Percentiles rank a stretch among this genome's conserved stretches.
These are phyloP conservation scores for Selaginella moellendorffii DNA, from an alignment of 75 land plant species.

Conservation along the genomic window DNA sequence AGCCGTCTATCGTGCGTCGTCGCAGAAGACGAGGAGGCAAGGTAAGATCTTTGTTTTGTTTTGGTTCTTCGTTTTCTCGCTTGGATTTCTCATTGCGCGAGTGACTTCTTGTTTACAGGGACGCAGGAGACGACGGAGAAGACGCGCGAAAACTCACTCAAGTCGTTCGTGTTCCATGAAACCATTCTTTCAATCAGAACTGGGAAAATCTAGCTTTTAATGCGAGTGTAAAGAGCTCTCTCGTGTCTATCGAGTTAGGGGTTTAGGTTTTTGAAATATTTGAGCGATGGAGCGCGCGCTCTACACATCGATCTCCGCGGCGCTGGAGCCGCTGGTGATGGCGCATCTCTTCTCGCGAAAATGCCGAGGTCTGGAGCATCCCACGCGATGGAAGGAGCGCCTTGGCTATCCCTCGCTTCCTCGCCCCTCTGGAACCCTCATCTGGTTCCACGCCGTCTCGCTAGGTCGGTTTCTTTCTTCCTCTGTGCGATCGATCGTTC, in stretches of 20 bases:
- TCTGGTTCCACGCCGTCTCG: conserved; percentile 99
- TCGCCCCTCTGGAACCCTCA: conserved; percentile 61
- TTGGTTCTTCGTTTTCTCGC: background rate
- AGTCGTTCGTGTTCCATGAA: background rate
- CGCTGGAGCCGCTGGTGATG: conserved; percentile 36
- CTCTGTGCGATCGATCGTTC: too few species aligned
- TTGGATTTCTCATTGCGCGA: background rate
- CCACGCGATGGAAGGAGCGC: conserved; percentile 55
- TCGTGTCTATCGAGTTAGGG: background rate
- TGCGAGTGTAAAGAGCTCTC: too few species aligned
- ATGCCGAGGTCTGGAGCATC: conserved; percentile 59
- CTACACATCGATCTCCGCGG: conserved; percentile 45
- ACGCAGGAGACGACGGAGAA: background rate
- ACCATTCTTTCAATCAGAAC: background rate
- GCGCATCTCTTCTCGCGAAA: conserved; percentile 35
- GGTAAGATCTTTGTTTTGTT: too few species aligned
- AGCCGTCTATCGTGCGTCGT: background rate
- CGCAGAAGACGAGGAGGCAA: too few species aligned
- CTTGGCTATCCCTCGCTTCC: conserved; percentile 51
- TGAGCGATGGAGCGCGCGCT: conserved; percentile 6
- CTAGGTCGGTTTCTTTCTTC: conserved; percentile 35
- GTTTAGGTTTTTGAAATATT: background rate
- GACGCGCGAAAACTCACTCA: background rate
- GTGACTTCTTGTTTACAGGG: too few species aligned
- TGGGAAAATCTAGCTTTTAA: too few species aligned